Evolutionary conservation across 495 filamentous ascomycete species (phyloP).

Genomic region (Penicillium ucsense): DNA sequence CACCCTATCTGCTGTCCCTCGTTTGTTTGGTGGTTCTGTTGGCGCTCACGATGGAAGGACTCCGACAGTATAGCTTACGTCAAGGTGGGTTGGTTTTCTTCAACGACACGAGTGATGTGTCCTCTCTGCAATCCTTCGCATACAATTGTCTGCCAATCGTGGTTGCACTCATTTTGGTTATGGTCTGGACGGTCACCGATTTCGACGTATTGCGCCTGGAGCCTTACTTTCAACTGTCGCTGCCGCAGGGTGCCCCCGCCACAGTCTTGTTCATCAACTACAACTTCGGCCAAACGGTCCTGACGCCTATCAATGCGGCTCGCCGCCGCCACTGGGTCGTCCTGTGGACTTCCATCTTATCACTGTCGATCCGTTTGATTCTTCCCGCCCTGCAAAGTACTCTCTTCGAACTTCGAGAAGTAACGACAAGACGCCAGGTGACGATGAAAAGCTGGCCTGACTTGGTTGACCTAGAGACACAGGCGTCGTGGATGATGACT

Average conservation of each 20-base stretch:
- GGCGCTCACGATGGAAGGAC: constrained; percentile 17
- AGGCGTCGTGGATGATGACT: constrained; percentile 27
- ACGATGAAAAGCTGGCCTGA: constrained; percentile 27
- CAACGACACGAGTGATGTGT: constrained; percentile 24
- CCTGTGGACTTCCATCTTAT: constrained; percentile 25
- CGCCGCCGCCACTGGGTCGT: constrained; percentile 31
- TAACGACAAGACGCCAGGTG: constrained; percentile 13
- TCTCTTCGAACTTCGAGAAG: constrained; percentile 26
- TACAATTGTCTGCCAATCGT: constrained; percentile 35
- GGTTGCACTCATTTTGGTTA: constrained; percentile 23
- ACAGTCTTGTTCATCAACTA: constrained; percentile 34
- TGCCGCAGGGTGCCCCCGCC: constrained; percentile 27
- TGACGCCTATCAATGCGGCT: constrained; percentile 29
- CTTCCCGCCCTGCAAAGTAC: constrained; percentile 30
- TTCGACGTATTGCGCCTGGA: constrained; percentile 35
- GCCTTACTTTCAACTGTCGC: constrained; percentile 31
- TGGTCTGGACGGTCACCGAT: constrained; percentile 31
- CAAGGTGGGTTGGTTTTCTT: constrained; percentile 27
- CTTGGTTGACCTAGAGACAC: constrained; percentile 20
- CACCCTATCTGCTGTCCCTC: constrained; percentile 20
- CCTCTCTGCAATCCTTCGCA: constrained; percentile 22
- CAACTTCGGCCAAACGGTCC: constrained; percentile 32
- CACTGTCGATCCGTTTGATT: constrained; percentile 27
- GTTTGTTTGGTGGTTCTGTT: constrained; percentile 19
- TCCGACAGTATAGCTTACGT: constrained; percentile 26